Base-by-base conservation (phyloP, 768 basidiomycete genomes). In the Hysterangium stoloniferum region DNA sequence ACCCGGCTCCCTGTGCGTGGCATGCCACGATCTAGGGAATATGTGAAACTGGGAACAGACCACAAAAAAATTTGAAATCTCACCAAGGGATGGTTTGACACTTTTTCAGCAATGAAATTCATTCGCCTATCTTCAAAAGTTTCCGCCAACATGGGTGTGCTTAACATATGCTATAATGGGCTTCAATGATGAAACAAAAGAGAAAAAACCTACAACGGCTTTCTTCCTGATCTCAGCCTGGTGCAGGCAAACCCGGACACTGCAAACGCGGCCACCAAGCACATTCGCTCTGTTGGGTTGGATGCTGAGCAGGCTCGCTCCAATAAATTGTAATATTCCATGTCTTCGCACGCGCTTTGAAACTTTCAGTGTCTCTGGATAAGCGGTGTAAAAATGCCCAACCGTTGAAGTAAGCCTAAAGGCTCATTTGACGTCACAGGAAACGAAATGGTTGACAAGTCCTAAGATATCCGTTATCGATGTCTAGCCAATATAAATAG, bases 341-440 rank as follows among this genome's bases (percentile, higher is more conserved):
- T 61, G 62, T 91, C 89, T 65, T 92, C n/a, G n/a, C n/a, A n/a
- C n/a, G n/a, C n/a, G n/a, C n/a, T n/a, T n/a, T n/a, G n/a, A n/a
- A n/a, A n/a, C n/a, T n/a, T n/a, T n/a, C 90, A 0, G 89, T 89
- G 22, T 60, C 17, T 20, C 60, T 61, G 37, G 7, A n/a, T 12
- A 20, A 32, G 31, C n/a, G n/a, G 35, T 53, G 32, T 28, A 41
- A 41, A 12, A 41, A 22, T 11, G 12, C 11, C 9, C 38, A 77
- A 72, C 55, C 86, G 73, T 64, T 94, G 91, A 8, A 92, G 71
- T 35, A 94, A 71, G 0, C 85, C 86, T 31, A 94, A 65, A 27
- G 90, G 90, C 58, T 94, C 90, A 57, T 94, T 94, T 68, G 93
- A 94, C 2, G 83, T 78, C 2, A 93, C 86, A n/a, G 90, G 90